Base-by-base conservation (phyloP, 176 grass and related monocot genomes). In the Oryza meyeriana region DNA sequence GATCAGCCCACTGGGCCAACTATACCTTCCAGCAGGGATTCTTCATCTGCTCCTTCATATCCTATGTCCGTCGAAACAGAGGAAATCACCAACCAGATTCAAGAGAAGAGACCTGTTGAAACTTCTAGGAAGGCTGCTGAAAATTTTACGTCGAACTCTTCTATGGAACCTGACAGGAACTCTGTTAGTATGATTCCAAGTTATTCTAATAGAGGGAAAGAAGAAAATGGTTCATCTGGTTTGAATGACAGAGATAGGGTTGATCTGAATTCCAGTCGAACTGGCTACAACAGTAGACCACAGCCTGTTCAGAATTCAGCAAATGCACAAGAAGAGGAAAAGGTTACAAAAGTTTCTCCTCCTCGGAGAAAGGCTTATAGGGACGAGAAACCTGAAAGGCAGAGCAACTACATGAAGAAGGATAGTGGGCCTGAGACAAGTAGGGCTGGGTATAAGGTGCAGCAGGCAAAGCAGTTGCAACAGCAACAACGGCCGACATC, bases 301-400 rank as follows among this genome's bases (percentile, higher is more conserved):
- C 89, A 88, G 33, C 70, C 82, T 64, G 74, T 81, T 78, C 92
- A 90, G 68, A 93, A 90, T 75, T 91, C 82, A 69, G 59, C 75
- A 66, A 83, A 87, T 71, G 35, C 44, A 45, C 85, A 91, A 88
- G 93, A 99, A 55, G 89, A 98, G 67, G 93, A 99, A 73, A 99
- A 92, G 63, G 80, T 83, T 72, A 82, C 96, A 59, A 99, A 95
- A 84, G 91, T 95, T 34, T 99, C 96, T 1, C 96, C 96, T 72
- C 93, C 96, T 82, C 83, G 87, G 38, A 93, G 96, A 92, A 99
- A 94, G 90, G 68, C 61, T 66, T 79, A 71, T 73, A 95, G 77
- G 81, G 93, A 93, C 78, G 96, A 99, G 24, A 99, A 93, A 83
- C 41, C 64, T 86, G 95, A 97, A 78, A 92, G 71, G 79, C 90